phyloP scores from a whole-genome alignment of 108 stramenopile genomes.

The Asterionellopsis glacialis region DNA sequence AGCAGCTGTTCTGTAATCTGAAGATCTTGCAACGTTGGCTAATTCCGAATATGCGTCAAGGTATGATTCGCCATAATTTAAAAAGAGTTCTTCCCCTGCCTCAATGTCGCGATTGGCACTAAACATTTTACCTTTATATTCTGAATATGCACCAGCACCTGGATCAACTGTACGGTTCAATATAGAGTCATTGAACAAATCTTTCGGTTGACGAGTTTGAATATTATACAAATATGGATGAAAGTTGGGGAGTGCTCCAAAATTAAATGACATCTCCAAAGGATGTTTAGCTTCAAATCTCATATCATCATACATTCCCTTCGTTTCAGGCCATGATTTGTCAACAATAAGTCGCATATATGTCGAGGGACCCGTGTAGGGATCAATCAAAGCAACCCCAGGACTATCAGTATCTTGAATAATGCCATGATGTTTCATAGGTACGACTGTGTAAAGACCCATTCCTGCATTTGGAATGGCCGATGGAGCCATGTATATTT shows the following conservation, averaged over 20 bases:
- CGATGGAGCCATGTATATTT: conserved; percentile 58
- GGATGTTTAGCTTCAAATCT: conserved; percentile 17
- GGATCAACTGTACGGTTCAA: conserved; percentile 23
- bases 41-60: conserved; percentile 34
- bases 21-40: conserved; percentile 7
- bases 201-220: not conserved
- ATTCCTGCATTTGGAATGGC: conserved; percentile 67
- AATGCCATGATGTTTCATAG: conserved; percentile 18
- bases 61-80: conserved; percentile 59
- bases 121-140: conserved; percentile 51
- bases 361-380: conserved; percentile 20
- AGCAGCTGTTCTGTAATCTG: not conserved
- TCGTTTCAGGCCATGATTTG: conserved; percentile 24
- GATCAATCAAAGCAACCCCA: conserved; percentile 35
- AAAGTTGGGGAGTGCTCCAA: conserved; percentile 44
- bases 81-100: conserved; percentile 68
- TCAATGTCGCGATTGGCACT: conserved; percentile 37
- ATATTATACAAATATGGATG: conserved; percentile 24
- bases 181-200: conserved; percentile 18
- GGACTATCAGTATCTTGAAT: conserved; percentile 48
- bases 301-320: conserved; percentile 23
- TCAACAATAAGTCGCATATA: conserved; percentile 1
- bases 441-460: conserved; percentile 50
- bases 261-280: conserved; percentile 26
- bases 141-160: conserved; percentile 56